Evolutionary conservation across 106 monocot genomes (phyloP), one percentile per base, ranked within the genome.

Genomic region (Apostasia ramifera): DNA sequence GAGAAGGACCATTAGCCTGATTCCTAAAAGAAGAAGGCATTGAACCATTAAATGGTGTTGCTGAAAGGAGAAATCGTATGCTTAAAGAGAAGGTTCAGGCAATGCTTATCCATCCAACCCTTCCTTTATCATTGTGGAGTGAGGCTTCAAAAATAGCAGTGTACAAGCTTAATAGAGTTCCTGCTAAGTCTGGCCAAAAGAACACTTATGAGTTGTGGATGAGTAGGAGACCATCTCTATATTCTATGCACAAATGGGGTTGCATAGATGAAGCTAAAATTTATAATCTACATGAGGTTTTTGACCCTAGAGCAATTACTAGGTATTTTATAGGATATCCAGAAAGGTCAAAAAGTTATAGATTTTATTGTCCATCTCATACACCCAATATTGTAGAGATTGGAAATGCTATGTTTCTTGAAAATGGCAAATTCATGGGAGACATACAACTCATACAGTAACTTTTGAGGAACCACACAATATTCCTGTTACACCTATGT

Each of bases 361-460:
- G 53, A 53, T 53, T 53, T 7, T 53, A 53, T 53, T 53, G 53
- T 53, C 53, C 53, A 53, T 53, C 53, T 53, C 53, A 53, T 53
- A 53, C 53, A 53, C 53, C 53, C 5, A 53, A 53, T 53, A 53
- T 53, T 53, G 53, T 53, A 7, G 53, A 53, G 11, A 11, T 11
- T 7, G 11, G 11, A 7, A 53, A 53, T 7, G 53, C 53, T 7
- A 11, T 7, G 5, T 53, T 53, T 11, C 11, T 53, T 5, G 11
- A 53, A 7, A 53, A 7, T 5, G 11, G 8, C 8, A 11, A 7
- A 53, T 53, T 53, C 5, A 11, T 11, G 53, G 5, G 53, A 53
- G 53, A 7, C 8, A 53, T 53, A 11, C 8, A 53, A 7, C 53
- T 53, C 11, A 0, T 7, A 53, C 5, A 7, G 11, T 53, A 5